A percentile compares a stretch with the other conserved stretches of the same genome.
Evolutionary conservation across 768 basidiomycete genomes (phyloP).

Genomic region (Pulveroboletus sp.): DNA sequence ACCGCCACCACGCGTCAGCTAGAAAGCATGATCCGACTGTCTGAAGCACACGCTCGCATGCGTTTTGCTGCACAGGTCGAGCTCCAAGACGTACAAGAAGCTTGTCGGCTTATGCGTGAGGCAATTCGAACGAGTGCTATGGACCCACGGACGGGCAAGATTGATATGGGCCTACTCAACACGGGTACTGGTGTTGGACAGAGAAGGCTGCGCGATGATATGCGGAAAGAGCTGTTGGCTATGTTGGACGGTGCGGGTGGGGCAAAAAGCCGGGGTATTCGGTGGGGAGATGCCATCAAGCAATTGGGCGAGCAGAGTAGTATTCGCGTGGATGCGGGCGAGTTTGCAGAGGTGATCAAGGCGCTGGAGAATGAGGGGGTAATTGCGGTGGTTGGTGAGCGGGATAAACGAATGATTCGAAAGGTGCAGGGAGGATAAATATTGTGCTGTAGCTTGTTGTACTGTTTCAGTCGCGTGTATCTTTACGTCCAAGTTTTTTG

Average conservation of each 20-base stretch:
- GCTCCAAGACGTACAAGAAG: slow-evolving; percentile 83
- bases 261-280: slow-evolving; percentile 56
- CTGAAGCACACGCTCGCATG: slow-evolving; percentile 97
- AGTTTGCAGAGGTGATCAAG: slow-evolving; percentile 80
- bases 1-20: slow-evolving; percentile 98
- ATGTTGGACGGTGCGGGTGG: slow-evolving; percentile 55
- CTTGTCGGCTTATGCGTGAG: slow-evolving; percentile 92
- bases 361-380: slow-evolving; percentile 82
- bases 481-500: slow-evolving; percentile 1
- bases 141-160: slow-evolving; percentile 95
- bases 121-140: slow-evolving; percentile 94
- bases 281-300: slow-evolving; percentile 82
- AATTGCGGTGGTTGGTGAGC: slow-evolving; percentile 83
- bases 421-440: slow-evolving; percentile 48
- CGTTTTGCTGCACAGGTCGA: slow-evolving; percentile 87
- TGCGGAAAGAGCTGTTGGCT: slow-evolving; percentile 75
- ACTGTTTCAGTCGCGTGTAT: slow-evolving; percentile 1
- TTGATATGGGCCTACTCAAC: slow-evolving; percentile 94
- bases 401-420: slow-evolving; percentile 79
- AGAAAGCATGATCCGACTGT: slow-evolving; percentile 94
- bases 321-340: slow-evolving; percentile 71
- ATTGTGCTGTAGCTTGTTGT: background rate
- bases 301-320: slow-evolving; percentile 81
- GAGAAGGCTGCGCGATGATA: slow-evolving; percentile 83
- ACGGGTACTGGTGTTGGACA: slow-evolving; percentile 90